Percentiles rank a stretch among this genome's conserved stretches.
Conservation (phyloP, 768 basidiomycete species). For the Sutorius australiensis region DNA sequence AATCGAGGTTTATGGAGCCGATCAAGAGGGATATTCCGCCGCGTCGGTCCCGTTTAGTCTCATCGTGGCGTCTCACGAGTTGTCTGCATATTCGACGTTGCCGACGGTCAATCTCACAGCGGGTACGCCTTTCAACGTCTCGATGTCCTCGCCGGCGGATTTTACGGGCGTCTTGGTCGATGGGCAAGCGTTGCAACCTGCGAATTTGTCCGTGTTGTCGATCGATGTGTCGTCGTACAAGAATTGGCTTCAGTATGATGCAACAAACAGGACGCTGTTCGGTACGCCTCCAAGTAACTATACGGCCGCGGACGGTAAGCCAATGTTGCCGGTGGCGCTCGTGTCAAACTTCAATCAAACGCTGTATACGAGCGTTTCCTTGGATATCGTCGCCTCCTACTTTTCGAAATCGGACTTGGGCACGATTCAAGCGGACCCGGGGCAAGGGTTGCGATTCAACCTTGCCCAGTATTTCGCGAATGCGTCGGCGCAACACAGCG, state of each 20-base stretch:
- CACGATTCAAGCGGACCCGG: constrained; percentile 50
- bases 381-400: constrained; percentile 69
- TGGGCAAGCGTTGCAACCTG: constrained; percentile 50
- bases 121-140: constrained; percentile 48
- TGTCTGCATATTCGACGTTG: constrained; percentile 48
- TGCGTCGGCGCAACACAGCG: constrained; percentile 34
- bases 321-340: constrained; percentile 56
- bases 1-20: constrained; percentile 65
- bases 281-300: constrained; percentile 57
- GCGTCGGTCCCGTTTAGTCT: constrained; percentile 57
- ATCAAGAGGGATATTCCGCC: constrained; percentile 69
- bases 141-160: constrained; percentile 51
- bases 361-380: constrained; percentile 54
- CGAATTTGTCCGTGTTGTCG: constrained; percentile 51
- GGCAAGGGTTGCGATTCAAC: constrained; percentile 48
- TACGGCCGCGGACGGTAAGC: constrained; percentile 32
- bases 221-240: constrained; percentile 58
- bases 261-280: constrained; percentile 49
- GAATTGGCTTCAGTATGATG: constrained; percentile 62
- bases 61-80: constrained; percentile 64
- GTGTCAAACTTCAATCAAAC: constrained; percentile 66
- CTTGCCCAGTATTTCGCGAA: constrained; percentile 57
- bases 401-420: constrained; percentile 60
- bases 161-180: constrained; percentile 64
- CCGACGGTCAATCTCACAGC: constrained; percentile 72